These are phyloP conservation scores for Nannizzia gypsea DNA, from an alignment of 2,329 filamentous ascomycete species.

Conservation along the genomic window DNA sequence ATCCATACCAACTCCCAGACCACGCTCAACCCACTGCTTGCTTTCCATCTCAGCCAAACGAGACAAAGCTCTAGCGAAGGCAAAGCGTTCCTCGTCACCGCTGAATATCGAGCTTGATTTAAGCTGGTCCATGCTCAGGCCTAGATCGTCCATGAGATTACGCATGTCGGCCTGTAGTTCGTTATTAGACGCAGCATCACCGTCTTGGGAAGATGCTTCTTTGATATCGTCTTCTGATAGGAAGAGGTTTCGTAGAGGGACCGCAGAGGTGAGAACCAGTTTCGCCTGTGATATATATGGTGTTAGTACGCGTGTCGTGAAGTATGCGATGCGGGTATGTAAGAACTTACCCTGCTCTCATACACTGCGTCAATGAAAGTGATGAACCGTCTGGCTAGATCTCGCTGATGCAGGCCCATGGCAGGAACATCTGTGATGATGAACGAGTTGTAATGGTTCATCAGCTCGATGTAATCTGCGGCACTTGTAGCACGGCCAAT, in stretches of 20 bases:
- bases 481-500: slow-evolving; percentile 82
- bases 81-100: slow-evolving; percentile 92
- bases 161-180: slow-evolving; percentile 55
- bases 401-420: slow-evolving; percentile 77
- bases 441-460: slow-evolving; percentile 81
- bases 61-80: slow-evolving; percentile 79
- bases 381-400: slow-evolving; percentile 85
- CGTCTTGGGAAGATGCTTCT: slow-evolving; percentile 28
- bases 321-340: background rate
- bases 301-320: background rate
- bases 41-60: slow-evolving; percentile 86
- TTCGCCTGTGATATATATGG: slow-evolving; percentile 64
- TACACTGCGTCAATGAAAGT: slow-evolving; percentile 97
- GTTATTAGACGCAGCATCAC: slow-evolving; percentile 20
- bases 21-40: slow-evolving; percentile 85
- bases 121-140: slow-evolving; percentile 69
- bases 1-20: slow-evolving; percentile 40
- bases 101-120: slow-evolving; percentile 81
- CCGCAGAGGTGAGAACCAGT: slow-evolving; percentile 80
- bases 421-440: slow-evolving; percentile 82
- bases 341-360: slow-evolving; percentile 47
- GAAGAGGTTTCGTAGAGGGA: slow-evolving; percentile 77
- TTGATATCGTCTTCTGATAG: slow-evolving; percentile 59
- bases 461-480: slow-evolving; percentile 88
- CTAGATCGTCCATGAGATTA: slow-evolving; percentile 75